Evolutionary conservation across 164 flowering plant genomes (phyloP).

Genomic region (Magnolia changhungtana): DNA sequence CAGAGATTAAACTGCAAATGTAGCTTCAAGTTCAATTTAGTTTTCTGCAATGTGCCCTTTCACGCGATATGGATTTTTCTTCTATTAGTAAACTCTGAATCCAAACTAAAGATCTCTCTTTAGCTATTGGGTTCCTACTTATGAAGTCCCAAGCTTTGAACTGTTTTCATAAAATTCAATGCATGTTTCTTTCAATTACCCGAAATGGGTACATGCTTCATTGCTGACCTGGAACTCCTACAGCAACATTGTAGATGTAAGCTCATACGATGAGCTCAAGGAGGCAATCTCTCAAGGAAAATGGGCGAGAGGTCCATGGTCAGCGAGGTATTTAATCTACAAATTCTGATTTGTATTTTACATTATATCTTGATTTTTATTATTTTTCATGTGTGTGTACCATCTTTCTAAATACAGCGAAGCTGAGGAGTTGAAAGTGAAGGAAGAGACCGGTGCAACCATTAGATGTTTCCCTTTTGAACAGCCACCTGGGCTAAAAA

Average conservation of each 20-base stretch:
- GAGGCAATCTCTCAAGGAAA: constrained; percentile 71
- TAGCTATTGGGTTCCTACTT: not conserved
- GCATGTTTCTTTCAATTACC: not conserved
- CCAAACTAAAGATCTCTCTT: not conserved
- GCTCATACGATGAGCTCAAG: constrained; percentile 81
- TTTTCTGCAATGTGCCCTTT: too few relatives aligned
- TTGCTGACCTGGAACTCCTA: constrained; percentile 3
- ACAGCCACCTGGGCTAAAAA: constrained; percentile 62
- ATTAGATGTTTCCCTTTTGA: constrained; percentile 92
- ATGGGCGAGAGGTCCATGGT: constrained; percentile 99
- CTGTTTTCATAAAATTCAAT: not conserved
- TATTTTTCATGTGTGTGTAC: too few relatives aligned
- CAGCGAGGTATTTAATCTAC: constrained; percentile 56
- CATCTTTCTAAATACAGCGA: not conserved
- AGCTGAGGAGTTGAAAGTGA: constrained; percentile 34
- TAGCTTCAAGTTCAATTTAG: too few relatives aligned
- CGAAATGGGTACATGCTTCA: not conserved
- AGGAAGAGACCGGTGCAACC: constrained; percentile 95
- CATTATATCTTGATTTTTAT: not conserved
- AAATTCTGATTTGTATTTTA: not conserved
- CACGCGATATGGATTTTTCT: too few relatives aligned
- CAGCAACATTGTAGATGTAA: constrained; percentile 90
- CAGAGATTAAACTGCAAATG: too few relatives aligned
- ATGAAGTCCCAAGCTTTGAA: not conserved
- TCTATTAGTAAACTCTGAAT: not conserved